Conservation (phyloP, 495 filamentous ascomycete genomes). For the Neurospora sp. region DNA sequence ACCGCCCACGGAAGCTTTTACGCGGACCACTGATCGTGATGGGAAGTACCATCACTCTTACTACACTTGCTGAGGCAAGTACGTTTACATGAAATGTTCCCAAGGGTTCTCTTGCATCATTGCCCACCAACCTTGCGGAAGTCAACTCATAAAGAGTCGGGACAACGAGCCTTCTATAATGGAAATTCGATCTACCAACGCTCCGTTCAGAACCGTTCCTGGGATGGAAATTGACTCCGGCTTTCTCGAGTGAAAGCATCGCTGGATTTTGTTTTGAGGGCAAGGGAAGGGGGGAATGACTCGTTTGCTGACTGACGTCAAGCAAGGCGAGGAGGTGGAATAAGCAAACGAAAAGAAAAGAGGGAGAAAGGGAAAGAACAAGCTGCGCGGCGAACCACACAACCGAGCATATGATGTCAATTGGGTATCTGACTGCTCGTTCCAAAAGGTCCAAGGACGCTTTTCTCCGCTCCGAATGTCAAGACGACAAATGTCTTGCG, state of each 20-base stretch:
- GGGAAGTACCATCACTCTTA: background rate
- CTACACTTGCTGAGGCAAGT: background rate
- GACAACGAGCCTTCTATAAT: constrained; percentile 54
- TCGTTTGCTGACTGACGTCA: background rate
- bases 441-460: constrained; percentile 13
- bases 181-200: constrained; percentile 47
- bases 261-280: constrained; percentile 22
- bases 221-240: constrained; percentile 36
- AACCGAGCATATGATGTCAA: constrained; percentile 14
- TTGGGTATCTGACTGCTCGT: constrained; percentile 26
- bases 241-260: constrained; percentile 41
- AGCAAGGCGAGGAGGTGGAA: background rate
- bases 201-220: constrained; percentile 45
- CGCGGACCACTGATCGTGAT: background rate
- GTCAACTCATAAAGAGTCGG: constrained; percentile 28
- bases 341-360: constrained; percentile 1
- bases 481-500: constrained; percentile 6
- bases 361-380: background rate
- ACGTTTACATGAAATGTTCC: constrained; percentile 19
- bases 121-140: constrained; percentile 45
- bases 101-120: constrained; percentile 64
- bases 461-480: constrained; percentile 2
- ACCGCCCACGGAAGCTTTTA: background rate
- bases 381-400: constrained; percentile 4
- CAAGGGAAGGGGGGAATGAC: constrained; percentile 1